Conservation (phyloP, 768 basidiomycete genomes). For the Suillus americanus region DNA sequence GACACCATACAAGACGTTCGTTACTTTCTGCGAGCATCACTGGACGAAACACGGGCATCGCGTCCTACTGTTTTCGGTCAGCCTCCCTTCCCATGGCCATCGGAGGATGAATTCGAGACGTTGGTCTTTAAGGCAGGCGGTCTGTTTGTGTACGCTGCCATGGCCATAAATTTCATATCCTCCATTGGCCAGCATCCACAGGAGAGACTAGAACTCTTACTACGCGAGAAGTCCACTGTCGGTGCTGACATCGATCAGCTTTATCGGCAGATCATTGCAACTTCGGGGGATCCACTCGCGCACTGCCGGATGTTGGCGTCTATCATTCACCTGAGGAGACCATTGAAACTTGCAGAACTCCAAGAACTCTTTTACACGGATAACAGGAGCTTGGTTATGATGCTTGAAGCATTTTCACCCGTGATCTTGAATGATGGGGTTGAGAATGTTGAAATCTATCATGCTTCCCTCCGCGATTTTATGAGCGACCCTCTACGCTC, state of each 20-base stretch:
- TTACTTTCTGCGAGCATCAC: constrained; percentile 13
- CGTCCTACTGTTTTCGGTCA: constrained; percentile 5
- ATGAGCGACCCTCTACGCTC: background rate
- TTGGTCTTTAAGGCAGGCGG: constrained; percentile 13
- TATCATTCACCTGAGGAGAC: background rate
- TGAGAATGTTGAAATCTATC: background rate
- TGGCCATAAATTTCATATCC: constrained; percentile 16
- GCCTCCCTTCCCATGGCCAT: constrained; percentile 15
- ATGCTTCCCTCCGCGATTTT: constrained; percentile 1
- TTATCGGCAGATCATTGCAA: background rate
- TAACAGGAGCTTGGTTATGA: background rate
- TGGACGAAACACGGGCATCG: constrained; percentile 7
- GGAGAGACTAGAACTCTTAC: background rate
- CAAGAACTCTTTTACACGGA: background rate
- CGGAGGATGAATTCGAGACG: constrained; percentile 13
- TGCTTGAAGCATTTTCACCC: background rate
- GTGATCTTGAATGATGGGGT: background rate
- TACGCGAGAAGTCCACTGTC: background rate
- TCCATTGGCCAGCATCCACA: background rate
- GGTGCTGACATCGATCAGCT: background rate
- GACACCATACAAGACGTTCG: constrained; percentile 13
- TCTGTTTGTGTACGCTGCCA: constrained; percentile 18
- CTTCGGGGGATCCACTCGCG: background rate
- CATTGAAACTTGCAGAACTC: background rate
- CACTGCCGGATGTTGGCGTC: background rate